Conservation (phyloP, 371 early-diverging fungal genomes). For the Funneliformis caledonium region DNA sequence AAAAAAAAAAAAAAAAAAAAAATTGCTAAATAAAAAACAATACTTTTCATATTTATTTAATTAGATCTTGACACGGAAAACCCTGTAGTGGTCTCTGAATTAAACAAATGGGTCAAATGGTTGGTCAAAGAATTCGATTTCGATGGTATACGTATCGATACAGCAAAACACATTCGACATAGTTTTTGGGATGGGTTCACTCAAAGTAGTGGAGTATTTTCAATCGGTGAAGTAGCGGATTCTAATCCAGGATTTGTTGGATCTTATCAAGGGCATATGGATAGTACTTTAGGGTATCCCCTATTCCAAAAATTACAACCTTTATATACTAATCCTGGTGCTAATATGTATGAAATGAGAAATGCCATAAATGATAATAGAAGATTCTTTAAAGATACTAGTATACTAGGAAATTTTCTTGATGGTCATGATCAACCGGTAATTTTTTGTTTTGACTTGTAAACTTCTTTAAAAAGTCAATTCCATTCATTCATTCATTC, state of each 20-base stretch:
- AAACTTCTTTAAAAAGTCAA: background rate
- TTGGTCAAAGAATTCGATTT: conserved; percentile 47
- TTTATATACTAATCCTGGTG: conserved; percentile 41
- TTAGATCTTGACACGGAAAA: conserved; percentile 56
- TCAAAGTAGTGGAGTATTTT: conserved; percentile 48
- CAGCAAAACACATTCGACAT: conserved; percentile 51
- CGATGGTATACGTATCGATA: conserved; percentile 57
- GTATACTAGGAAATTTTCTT: conserved; percentile 49
- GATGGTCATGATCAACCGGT: conserved; percentile 52
- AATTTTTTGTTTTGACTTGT: background rate
- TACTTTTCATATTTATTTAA: conserved; percentile 44
- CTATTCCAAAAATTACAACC: conserved; percentile 43
- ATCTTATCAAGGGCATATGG: conserved; percentile 43
- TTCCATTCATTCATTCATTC: background rate
- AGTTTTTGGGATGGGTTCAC: conserved; percentile 50
- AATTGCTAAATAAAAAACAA: background rate
- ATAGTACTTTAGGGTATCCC: conserved; percentile 47
- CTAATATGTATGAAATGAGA: conserved; percentile 44
- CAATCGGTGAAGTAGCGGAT: conserved; percentile 50
- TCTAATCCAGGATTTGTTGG: conserved; percentile 45
- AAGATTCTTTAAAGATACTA: conserved; percentile 42
- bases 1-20: conserved; percentile 1
- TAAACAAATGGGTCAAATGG: conserved; percentile 46
- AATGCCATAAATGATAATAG: conserved; percentile 30
- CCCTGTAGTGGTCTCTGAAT: conserved; percentile 39